Evolutionary conservation across 176 grass and related monocot genomes (phyloP).

Genomic region (Luzula sylvatica): DNA sequence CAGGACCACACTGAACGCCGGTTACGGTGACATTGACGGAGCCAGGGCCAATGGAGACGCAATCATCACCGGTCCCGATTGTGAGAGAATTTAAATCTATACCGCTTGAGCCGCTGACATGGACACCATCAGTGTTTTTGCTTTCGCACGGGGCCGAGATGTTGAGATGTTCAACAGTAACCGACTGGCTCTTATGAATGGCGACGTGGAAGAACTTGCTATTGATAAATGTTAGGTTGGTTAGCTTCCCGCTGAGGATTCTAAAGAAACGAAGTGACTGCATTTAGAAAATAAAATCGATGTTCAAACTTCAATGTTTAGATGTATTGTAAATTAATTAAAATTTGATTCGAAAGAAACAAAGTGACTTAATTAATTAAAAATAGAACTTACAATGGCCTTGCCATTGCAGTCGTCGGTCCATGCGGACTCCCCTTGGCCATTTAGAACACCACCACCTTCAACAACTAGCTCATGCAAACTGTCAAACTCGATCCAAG

Average conservation of each 20-base stretch:
- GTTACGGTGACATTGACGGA: conserved; percentile 5
- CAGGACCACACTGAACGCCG: conserved; percentile 24
- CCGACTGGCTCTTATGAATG: conserved; percentile 8
- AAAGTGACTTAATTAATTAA: background rate
- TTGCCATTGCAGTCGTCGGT: background rate
- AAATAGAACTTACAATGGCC: conserved; percentile 11
- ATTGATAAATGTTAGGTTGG: conserved; percentile 13
- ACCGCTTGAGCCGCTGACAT: conserved; percentile 15
- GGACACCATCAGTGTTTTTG: conserved; percentile 39
- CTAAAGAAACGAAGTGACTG: conserved; percentile 26
- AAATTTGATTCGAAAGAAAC: background rate
- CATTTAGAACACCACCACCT: conserved; percentile 24
- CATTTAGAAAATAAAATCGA: background rate
- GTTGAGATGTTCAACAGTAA: conserved; percentile 11
- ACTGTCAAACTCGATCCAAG: conserved; percentile 32
- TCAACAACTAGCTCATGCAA: conserved; percentile 19
- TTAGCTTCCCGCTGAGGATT: background rate
- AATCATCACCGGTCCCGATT: conserved; percentile 31
- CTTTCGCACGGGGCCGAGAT: conserved; percentile 30
- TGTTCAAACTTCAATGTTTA: background rate
- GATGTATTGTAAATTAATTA: background rate
- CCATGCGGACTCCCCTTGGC: conserved; percentile 21
- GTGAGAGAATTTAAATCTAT: conserved; percentile 2
- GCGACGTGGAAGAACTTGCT: conserved; percentile 31
- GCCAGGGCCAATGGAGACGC: conserved; percentile 34